Evolutionary conservation across 2,329 filamentous ascomycete species (phyloP), one percentile per base, ranked within the genome.

Genomic region (Aschersonia sp.): DNA sequence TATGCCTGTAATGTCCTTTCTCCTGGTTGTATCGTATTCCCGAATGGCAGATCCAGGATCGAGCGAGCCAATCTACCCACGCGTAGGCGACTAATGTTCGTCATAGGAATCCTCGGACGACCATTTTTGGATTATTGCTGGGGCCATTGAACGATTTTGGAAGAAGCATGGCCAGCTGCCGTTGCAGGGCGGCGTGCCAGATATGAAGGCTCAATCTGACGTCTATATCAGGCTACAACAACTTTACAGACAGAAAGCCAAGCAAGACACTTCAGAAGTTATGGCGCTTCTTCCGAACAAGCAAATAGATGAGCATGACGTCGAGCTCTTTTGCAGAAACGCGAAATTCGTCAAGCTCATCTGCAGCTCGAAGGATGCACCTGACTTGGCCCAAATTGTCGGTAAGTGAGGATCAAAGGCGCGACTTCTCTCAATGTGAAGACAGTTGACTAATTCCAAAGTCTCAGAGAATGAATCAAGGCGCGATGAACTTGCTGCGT

Each of bases 141-240:
- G 80, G 48, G 89, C 90, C 0, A 73, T 97, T 48, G 80, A 80
- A 50, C 60, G 74, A 22, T 98, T 98, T 63, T 82, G 90, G 62
- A 64, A 75, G 8, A 78, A 78, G 47, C 79, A 95, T 59, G 68
- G 73, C 6, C 74, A 82, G 31, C 73, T 98, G 5, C 92, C 92
- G 12, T 71, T 98, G 0, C 83, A 89, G 0, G 94, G 92, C 10
- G 81, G 83, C 4, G 71, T 98, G 2, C 92, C 94, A 2, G 92
- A 98, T 62, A 98, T 98, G 92, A 98, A 98, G 69, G 88, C 92
- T 3, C 79, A 90, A 59, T 95, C 89, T 4, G 79, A 74, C 48
- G 84, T 94, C 52, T 98, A 98, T 67, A 83, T 98, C 54, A 74
- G 81, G 56, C 74, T 98, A 10, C 92, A 97, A 62, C 90, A 85